Conservation (phyloP, 352 stramenopile species). For the Pseudoperonospora humuli region DNA sequence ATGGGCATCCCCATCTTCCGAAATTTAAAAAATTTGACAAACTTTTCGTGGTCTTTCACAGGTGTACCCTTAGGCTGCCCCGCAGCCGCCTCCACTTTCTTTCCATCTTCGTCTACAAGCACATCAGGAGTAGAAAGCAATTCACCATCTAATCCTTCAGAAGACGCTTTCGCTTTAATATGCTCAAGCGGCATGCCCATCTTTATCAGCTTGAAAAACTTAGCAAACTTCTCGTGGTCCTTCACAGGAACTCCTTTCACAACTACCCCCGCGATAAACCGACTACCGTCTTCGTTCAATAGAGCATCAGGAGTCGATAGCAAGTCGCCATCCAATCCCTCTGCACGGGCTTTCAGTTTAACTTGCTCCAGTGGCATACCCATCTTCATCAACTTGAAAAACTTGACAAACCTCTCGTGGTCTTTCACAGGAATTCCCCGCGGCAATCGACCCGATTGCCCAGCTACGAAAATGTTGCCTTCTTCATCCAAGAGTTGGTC, state of each 20-base stretch:
- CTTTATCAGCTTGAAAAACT: slow-evolving; percentile 75
- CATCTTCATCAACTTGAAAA: slow-evolving; percentile 79
- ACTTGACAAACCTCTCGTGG: slow-evolving; percentile 68
- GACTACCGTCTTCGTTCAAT: slow-evolving; percentile 52
- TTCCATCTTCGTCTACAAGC: slow-evolving; percentile 42
- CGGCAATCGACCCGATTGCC: slow-evolving; percentile 5
- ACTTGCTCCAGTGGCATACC: slow-evolving; percentile 76
- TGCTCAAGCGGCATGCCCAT: slow-evolving; percentile 73
- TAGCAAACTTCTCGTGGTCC: slow-evolving; percentile 84
- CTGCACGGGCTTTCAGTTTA: slow-evolving; percentile 62
- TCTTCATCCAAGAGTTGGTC: slow-evolving; percentile 48
- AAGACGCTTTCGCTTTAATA: slow-evolving; percentile 51
- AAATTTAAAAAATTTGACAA: slow-evolving; percentile 93
- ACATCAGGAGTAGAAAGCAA: slow-evolving; percentile 50
- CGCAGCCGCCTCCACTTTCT: slow-evolving; percentile 16
- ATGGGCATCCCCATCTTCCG: slow-evolving; percentile 81
- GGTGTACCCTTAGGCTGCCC: slow-evolving; percentile 25
- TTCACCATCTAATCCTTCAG: slow-evolving; percentile 47
- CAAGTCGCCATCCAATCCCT: slow-evolving; percentile 85
- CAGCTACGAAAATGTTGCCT: slow-evolving; percentile 33
- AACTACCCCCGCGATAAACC: slow-evolving; percentile 14
- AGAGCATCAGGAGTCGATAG: slow-evolving; percentile 61
- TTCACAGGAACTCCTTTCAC: slow-evolving; percentile 46
- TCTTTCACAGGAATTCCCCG: slow-evolving; percentile 47
- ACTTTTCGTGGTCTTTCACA: slow-evolving; percentile 87